A percentile compares a stretch with the other conserved stretches of the same genome.
phyloP scores from a whole-genome alignment of 768 basidiomycete genomes.

The Lactarius sp. region DNA sequence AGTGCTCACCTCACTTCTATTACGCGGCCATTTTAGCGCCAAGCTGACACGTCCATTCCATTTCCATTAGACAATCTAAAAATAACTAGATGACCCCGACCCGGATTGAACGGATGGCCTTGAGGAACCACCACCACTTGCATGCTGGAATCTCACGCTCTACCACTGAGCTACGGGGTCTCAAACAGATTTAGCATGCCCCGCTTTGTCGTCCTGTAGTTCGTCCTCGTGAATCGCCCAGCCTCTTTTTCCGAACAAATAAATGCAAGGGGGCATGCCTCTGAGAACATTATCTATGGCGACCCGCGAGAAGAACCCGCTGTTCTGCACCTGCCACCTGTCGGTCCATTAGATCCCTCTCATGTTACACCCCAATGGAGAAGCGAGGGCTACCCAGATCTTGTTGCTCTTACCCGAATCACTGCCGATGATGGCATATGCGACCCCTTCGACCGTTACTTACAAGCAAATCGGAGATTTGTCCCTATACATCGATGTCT shows the following conservation, averaged over 20 bases:
- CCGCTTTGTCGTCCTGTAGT: too few species aligned
- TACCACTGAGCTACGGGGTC: constrained; percentile 17
- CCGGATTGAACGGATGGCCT: constrained; percentile 26
- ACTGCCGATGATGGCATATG: not conserved
- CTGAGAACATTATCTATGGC: too few species aligned
- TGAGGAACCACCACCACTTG: not conserved
- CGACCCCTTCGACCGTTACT: constrained; percentile 27
- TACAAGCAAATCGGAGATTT: constrained; percentile 35
- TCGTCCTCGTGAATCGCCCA: too few species aligned
- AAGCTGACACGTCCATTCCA: not conserved
- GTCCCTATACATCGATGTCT: constrained; percentile 35
- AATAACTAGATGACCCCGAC: constrained; percentile 13
- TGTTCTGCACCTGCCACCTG: too few species aligned
- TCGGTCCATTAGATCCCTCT: too few species aligned
- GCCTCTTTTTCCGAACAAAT: too few species aligned
- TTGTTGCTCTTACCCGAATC: not conserved
- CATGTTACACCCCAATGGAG: not conserved
- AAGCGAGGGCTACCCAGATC: too few species aligned
- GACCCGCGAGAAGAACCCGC: too few species aligned
- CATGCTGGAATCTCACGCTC: constrained; percentile 10
- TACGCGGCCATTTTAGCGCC: constrained; percentile 9
- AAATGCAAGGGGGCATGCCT: too few species aligned
- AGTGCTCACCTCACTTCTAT: not conserved
- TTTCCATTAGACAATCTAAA: not conserved
- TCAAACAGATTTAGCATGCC: not conserved